Evolutionary conservation across 148 eudicot species (phyloP).

Genomic region (Dianthus caryophyllus): DNA sequence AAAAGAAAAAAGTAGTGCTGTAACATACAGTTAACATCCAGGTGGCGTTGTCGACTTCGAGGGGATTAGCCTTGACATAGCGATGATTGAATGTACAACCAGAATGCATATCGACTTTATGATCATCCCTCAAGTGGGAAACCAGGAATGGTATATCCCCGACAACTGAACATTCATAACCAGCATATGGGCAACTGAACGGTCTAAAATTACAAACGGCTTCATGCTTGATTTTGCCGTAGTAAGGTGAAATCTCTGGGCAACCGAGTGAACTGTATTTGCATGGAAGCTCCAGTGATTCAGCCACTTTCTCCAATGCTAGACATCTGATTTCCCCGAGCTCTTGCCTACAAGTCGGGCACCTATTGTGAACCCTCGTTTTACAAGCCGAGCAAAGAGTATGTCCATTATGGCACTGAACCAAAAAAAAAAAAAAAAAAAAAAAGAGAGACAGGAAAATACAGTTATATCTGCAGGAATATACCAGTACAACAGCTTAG

Average conservation of each 20-base stretch:
- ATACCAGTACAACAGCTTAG: not conserved
- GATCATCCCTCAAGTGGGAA: constrained; percentile 35
- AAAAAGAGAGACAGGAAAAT: no score
- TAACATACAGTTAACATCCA: constrained; percentile 38
- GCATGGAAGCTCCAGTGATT: constrained; percentile 41
- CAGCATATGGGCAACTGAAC: constrained; percentile 37
- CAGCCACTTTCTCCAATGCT: constrained; percentile 38
- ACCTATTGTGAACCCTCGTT: constrained; percentile 36
- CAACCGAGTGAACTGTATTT: constrained; percentile 33
- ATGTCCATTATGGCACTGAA: constrained; percentile 41
- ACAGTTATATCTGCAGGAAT: not conserved
- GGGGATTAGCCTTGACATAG: constrained; percentile 38
- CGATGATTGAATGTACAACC: constrained; percentile 42
- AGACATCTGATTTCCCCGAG: constrained; percentile 40
- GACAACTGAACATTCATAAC: constrained; percentile 36
- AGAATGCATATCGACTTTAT: constrained; percentile 39
- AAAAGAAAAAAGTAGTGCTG: not conserved
- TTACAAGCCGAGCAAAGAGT: constrained; percentile 39
- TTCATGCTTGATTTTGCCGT: constrained; percentile 38
- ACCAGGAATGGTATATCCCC: constrained; percentile 37
- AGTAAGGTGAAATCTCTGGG: constrained; percentile 31
- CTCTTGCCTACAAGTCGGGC: constrained; percentile 42
- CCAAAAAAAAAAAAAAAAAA: constrained; percentile 7
- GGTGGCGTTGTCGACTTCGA: constrained; percentile 38
- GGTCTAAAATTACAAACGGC: constrained; percentile 32